Evolutionary conservation across 495 filamentous ascomycete genomes (phyloP).

Genomic region (Aspergillus nanangensis): DNA sequence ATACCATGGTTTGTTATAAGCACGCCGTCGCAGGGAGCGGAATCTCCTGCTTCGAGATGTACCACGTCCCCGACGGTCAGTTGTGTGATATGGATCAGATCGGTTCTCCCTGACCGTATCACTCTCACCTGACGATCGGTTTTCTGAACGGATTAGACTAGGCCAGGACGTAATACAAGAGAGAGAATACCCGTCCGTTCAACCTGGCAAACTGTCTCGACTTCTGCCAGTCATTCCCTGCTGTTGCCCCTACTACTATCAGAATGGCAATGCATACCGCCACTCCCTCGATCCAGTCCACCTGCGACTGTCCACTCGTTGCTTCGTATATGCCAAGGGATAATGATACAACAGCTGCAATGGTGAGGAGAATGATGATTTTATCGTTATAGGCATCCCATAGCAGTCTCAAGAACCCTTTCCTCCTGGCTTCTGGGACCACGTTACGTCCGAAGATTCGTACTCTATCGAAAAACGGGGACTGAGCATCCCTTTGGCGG

Average conservation of each 20-base stretch:
- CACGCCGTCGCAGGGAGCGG: slow-evolving; percentile 51
- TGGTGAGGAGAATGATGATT: slow-evolving; percentile 60
- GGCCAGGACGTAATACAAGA: not conserved
- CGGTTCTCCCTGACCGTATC: slow-evolving; percentile 61
- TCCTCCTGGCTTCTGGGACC: slow-evolving; percentile 61
- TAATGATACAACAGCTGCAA: slow-evolving; percentile 60
- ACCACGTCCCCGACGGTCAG: slow-evolving; percentile 61
- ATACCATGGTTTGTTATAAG: slow-evolving; percentile 49
- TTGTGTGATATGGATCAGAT: slow-evolving; percentile 58
- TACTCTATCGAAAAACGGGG: slow-evolving; percentile 51
- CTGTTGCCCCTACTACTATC: slow-evolving; percentile 63
- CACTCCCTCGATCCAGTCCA: slow-evolving; percentile 69
- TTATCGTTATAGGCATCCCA: slow-evolving; percentile 78
- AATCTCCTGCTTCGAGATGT: slow-evolving; percentile 60
- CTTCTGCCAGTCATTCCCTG: slow-evolving; percentile 65
- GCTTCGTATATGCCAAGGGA: slow-evolving; percentile 60
- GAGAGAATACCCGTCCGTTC: slow-evolving; percentile 48
- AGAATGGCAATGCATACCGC: slow-evolving; percentile 64
- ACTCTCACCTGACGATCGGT: slow-evolving; percentile 65
- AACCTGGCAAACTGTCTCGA: slow-evolving; percentile 65
- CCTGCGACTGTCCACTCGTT: slow-evolving; percentile 23
- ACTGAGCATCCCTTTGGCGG: not conserved
- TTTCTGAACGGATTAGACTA: slow-evolving; percentile 35
- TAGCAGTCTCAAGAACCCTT: slow-evolving; percentile 60
- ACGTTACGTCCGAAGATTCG: slow-evolving; percentile 61